Percentiles rank a stretch among this genome's conserved stretches.
Evolutionary conservation across 441 rosid species (phyloP).

Genomic region (Dalechampia spathulata): DNA sequence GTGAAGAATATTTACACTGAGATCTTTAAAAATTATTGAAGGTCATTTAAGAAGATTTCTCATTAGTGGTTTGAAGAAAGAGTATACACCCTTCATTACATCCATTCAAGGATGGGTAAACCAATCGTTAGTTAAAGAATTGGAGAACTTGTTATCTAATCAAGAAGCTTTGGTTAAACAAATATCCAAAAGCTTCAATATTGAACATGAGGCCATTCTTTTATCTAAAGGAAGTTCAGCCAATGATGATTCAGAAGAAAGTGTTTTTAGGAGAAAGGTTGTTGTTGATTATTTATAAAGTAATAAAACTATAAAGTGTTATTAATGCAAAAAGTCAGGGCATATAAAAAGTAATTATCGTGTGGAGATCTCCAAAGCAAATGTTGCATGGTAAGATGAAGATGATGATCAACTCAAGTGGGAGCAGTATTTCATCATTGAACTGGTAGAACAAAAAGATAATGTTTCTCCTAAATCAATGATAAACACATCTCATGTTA

Average conservation of each 20-base stretch:
- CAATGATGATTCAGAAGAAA: not conserved
- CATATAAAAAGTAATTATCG: too few relatives aligned
- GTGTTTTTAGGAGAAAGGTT: not conserved
- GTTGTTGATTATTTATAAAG: not conserved
- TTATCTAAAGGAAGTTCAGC: not conserved
- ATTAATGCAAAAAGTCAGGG: not conserved
- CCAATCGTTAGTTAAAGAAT: not conserved
- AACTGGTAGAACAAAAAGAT: not conserved
- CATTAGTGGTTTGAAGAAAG: not conserved
- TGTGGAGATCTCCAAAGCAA: too few relatives aligned
- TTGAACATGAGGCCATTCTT: not conserved
- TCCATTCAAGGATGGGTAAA: not conserved
- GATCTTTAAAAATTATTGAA: slow-evolving; percentile 11
- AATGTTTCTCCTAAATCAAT: too few relatives aligned
- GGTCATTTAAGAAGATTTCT: not conserved
- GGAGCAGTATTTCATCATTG: slow-evolving; percentile 1
- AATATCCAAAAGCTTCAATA: not conserved
- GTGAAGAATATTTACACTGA: slow-evolving; percentile 7
- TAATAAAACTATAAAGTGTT: not conserved
- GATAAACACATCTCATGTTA: not conserved
- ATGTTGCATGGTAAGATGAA: too few relatives aligned
- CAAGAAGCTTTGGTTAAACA: slow-evolving; percentile 3
- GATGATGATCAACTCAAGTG: not conserved
- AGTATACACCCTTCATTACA: not conserved
- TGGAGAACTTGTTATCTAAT: not conserved